Conservation (phyloP, 257 asterid genomes). For the Solanum piurae region DNA sequence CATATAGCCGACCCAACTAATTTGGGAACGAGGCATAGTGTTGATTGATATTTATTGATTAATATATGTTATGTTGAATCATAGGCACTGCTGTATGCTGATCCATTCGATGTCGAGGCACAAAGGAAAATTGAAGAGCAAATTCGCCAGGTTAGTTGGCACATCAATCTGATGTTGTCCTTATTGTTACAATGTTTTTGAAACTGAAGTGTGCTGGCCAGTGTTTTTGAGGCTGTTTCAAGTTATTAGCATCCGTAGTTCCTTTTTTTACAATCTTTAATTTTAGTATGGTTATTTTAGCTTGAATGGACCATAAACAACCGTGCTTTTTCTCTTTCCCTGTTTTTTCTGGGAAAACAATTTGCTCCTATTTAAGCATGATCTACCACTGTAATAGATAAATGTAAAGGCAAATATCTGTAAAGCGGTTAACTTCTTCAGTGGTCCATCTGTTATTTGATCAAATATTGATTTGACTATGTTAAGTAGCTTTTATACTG, state of each 20-base stretch:
- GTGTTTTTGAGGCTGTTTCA: neutral
- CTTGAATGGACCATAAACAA: neutral
- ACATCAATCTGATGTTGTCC: neutral
- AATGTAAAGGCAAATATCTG: neutral
- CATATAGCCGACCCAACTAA: neutral
- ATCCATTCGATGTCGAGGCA: slow-evolving; percentile 97
- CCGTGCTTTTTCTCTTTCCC: neutral
- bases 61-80: neutral
- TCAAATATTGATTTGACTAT: neutral
- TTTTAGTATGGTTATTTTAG: neutral
- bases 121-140: slow-evolving; percentile 92
- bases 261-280: neutral
- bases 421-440: neutral
- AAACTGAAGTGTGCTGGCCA: neutral
- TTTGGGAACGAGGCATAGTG: neutral
- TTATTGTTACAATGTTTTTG: neutral
- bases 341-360: neutral
- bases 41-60: neutral
- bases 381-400: neutral
- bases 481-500: neutral
- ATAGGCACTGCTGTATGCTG: slow-evolving; percentile 88
- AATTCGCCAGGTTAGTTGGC: slow-evolving; percentile 67
- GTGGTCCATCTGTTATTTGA: neutral
- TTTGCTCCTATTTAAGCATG: neutral
- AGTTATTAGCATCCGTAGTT: neutral